Conservation (phyloP, 495 filamentous ascomycete genomes). For the Daldinia vernicosa region DNA sequence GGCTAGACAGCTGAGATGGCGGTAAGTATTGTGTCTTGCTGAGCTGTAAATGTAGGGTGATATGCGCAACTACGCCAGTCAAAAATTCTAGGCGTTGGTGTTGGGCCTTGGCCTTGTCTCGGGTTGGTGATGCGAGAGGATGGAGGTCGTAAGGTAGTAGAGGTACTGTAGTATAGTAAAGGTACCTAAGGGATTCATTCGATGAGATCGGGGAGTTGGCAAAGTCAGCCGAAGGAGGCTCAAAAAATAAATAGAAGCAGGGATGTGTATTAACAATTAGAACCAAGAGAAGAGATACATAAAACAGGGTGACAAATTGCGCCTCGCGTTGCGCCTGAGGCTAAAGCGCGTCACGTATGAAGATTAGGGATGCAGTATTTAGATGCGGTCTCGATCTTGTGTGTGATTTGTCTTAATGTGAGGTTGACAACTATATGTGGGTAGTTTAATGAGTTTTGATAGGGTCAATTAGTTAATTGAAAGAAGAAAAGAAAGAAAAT, state of each 20-base stretch:
- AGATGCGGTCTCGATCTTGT: conserved; percentile 25
- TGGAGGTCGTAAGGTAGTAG: background rate
- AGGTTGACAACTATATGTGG: background rate
- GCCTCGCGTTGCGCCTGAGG: conserved; percentile 41
- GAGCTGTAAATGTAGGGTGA: conserved; percentile 38
- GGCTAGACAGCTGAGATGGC: conserved; percentile 37
- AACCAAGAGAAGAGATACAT: background rate
- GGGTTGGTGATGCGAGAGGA: conserved; percentile 19
- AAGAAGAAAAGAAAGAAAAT: background rate
- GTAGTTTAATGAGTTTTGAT: background rate
- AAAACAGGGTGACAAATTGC: conserved; percentile 33
- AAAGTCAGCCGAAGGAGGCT: conserved; percentile 34
- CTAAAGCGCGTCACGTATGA: conserved; percentile 42
- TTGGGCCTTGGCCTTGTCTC: conserved; percentile 9
- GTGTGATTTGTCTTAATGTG: conserved; percentile 10
- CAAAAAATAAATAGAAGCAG: conserved; percentile 26
- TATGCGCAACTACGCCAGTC: conserved; percentile 30
- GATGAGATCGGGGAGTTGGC: conserved; percentile 19
- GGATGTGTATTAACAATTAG: background rate
- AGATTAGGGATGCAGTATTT: conserved; percentile 16
- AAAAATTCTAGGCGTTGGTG: conserved; percentile 13
- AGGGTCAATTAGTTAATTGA: background rate
- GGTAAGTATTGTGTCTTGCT: conserved; percentile 40
- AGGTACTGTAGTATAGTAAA: too few species aligned
- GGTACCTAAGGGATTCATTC: conserved; percentile 8